Conservation (phyloP, 352 stramenopile species). For the Blastocystis sp. region DNA sequence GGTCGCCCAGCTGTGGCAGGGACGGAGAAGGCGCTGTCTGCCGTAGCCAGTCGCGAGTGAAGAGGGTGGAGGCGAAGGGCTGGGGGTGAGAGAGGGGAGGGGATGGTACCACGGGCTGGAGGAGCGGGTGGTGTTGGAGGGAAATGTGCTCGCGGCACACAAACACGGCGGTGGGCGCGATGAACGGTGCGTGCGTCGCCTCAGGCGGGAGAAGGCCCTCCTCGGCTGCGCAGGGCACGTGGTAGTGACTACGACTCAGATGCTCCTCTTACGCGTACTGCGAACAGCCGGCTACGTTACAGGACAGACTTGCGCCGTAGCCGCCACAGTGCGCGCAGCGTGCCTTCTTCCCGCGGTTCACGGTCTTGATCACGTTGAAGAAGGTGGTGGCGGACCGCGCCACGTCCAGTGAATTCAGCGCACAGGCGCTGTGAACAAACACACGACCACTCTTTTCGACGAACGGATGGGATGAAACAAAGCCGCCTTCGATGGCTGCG, state of each 20-base stretch:
- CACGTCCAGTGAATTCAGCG: conserved; percentile 7
- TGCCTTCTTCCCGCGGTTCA: conserved; percentile 42
- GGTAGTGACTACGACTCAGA: conserved; percentile 31
- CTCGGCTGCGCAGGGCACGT: conserved; percentile 6
- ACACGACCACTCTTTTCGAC: not conserved
- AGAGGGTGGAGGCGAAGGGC: not conserved
- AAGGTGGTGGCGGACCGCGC: conserved; percentile 16
- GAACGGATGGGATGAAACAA: conserved; percentile 20
- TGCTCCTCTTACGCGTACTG: not conserved
- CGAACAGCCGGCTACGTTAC: conserved; percentile 19
- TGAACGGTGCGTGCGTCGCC: not conserved
- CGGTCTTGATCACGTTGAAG: conserved; percentile 42
- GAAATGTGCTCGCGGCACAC: conserved; percentile 16
- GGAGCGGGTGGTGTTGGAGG: not conserved
- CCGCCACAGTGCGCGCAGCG: not conserved
- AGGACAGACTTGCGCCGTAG: conserved; percentile 20
- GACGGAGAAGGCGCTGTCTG: not conserved
- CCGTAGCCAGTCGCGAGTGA: conserved; percentile 43
- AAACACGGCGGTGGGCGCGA: conserved; percentile 23
- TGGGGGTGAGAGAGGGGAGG: not conserved
- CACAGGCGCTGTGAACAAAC: conserved; percentile 14
- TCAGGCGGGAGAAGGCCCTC: not conserved
- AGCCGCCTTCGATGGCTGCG: not conserved
- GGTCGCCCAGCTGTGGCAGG: conserved; percentile 70
- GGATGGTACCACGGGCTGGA: not conserved